Base-by-base conservation (phyloP, 768 basidiomycete species). In the Leccinellum albellum region DNA sequence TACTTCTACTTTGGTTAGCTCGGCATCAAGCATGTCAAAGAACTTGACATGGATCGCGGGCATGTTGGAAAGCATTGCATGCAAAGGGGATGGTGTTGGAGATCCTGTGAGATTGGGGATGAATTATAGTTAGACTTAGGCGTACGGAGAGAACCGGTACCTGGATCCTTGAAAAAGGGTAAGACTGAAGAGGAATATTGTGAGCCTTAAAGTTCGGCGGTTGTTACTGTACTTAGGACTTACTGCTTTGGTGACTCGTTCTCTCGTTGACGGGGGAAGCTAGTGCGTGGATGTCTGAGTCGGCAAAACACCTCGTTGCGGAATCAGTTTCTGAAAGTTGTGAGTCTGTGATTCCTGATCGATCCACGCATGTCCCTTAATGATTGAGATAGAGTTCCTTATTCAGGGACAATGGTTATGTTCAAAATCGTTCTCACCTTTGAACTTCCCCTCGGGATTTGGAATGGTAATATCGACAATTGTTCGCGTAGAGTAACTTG, bases 1-100 rank as follows among this genome's bases (percentile, higher is more conserved):
- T 1, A 75, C 73, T 57, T 91, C 90, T 13, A 98, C 84, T 70
- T 96, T 97, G 21, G 87, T 84, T 3, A 98, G 76, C 68, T 99
- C 87, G 1, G 67, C 67, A 62, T 97, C 90, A 7, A 98, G 78
- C 23, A 84, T 76, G 3, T 82, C 78, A 58, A 98, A 91, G 75
- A 97, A 98, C 6, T 76, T 76, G 29, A 73, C 66, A 65, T 95
- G 88, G 23, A 79, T 73, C 0, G 83, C 77, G 13, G 84, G 78
- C 20, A 94, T 75, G 10, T 78, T 70, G 5, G 79, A 76, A 17
- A 89, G 68, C 24, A 90, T 70, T 21, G 79, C 74, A 23, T 70
- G 73, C 15, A 85, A 60, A 3, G 81, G 72, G 2, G 78, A 68
- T 3, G 54, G 50, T 28, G 70, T 62, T 3, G 23, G 47, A n/a